Evolutionary conservation across 768 basidiomycete genomes (phyloP), one percentile per base, ranked within the genome.

Genomic region (Suillus hirtellus): DNA sequence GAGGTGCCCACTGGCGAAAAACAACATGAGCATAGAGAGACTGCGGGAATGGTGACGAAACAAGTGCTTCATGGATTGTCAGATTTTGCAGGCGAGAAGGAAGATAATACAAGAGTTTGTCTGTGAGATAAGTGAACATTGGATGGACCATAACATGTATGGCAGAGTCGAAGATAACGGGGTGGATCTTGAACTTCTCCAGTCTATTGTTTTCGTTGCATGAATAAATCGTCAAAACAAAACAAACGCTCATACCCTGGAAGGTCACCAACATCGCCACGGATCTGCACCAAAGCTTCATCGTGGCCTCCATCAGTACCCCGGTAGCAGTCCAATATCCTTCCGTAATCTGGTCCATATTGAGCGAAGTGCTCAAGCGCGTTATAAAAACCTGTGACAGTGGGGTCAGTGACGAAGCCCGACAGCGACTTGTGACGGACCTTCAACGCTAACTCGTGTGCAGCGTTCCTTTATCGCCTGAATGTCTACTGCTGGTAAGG

Each of bases 301-400:
- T 53, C 47, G 2, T 27, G 10, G 2, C 50, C 60, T 3, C 19
- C 7, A 12, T 37, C 21, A 21, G 50, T 31, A 1, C 40, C 60
- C 14, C 46, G 31, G 9, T 52, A 52, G 50, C 31, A 54, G 2
- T 54, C 34, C 11, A 54, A n/a, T 12, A 77, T 67, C 7, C 77
- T 68, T 59, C 70, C 72, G 64, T 72, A 78, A 19, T 56, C 63
- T 8, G 72, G 68, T 1, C 76, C 78, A 65, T 77, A 79, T 19
- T 71, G 55, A 7, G 75, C 74, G 54, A 78, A 78, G 53, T 72
- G 68, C 7, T 65, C 64, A 19, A 77, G 66, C 2, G 64, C 65
- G 7, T 66, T 59, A 53, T 74, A 74, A 63, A 75, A 74, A 6
- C 62, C 73, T 75, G 15, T 43, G 7, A 40, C 9, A 37, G 21